Conservation (phyloP, 108 stramenopile species). For the Parietichytrium sp. region DNA sequence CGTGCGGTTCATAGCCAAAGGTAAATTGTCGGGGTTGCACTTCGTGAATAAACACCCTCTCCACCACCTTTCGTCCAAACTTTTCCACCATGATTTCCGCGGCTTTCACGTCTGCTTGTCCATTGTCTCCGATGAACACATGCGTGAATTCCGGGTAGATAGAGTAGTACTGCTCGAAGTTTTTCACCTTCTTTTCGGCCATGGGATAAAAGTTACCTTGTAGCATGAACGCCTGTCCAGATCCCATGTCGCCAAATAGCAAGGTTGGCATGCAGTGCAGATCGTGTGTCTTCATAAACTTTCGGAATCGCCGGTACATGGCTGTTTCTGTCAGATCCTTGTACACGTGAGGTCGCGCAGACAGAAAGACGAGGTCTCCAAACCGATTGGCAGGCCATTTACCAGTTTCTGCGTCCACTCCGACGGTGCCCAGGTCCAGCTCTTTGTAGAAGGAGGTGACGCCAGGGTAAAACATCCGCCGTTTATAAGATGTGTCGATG, state of each 20-base stretch:
- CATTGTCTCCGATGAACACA: constrained; percentile 97
- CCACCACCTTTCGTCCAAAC: constrained; percentile 72
- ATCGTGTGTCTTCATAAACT: constrained; percentile 70
- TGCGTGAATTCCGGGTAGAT: constrained; percentile 94
- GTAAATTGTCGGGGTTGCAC: constrained; percentile 65
- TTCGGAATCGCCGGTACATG: constrained; percentile 88
- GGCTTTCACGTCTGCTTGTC: constrained; percentile 94
- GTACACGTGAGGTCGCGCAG: constrained; percentile 95
- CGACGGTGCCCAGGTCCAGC: constrained; percentile 67
- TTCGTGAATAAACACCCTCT: constrained; percentile 83
- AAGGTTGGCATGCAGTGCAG: constrained; percentile 91
- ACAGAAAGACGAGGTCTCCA: constrained; percentile 88
- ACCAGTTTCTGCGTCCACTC: background rate
- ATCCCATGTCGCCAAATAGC: constrained; percentile 86
- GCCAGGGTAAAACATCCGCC: constrained; percentile 90
- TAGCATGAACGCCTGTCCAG: constrained; percentile 82
- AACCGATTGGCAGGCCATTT: constrained; percentile 17
- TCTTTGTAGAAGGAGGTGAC: constrained; percentile 93
- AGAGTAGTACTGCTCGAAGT: constrained; percentile 81
- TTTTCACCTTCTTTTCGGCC: constrained; percentile 80
- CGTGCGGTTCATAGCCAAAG: constrained; percentile 50
- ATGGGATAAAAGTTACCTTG: constrained; percentile 85
- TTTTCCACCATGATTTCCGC: constrained; percentile 89
- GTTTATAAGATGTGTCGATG: constrained; percentile 76
- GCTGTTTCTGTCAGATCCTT: constrained; percentile 86